Conservation (phyloP, 2,329 filamentous ascomycete genomes). For the Parastagonospora nodorum region DNA sequence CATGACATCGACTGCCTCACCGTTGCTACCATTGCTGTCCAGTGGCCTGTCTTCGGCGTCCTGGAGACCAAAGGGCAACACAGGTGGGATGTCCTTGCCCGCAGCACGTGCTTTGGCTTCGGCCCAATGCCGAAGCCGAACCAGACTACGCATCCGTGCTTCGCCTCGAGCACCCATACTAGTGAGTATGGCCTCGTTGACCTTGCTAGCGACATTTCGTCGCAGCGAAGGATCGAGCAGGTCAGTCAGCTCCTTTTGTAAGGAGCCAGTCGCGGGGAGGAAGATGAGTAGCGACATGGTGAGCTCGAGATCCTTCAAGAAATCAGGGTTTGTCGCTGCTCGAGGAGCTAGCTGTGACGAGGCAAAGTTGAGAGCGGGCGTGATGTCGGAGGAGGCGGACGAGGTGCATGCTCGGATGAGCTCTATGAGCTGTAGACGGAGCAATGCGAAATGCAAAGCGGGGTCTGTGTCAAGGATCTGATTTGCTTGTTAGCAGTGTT, state of each 20-base stretch:
- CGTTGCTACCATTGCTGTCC: slow-evolving; percentile 38
- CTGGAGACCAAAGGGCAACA: slow-evolving; percentile 51
- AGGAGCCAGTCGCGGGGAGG: slow-evolving; percentile 67
- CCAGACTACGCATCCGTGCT: slow-evolving; percentile 79
- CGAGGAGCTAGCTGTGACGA: slow-evolving; percentile 84
- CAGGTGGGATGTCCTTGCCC: slow-evolving; percentile 48
- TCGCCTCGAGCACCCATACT: slow-evolving; percentile 75
- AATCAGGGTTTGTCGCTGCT: slow-evolving; percentile 79
- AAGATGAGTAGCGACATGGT: slow-evolving; percentile 95
- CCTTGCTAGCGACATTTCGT: slow-evolving; percentile 79
- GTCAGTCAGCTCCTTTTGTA: slow-evolving; percentile 75
- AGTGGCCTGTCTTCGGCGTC: slow-evolving; percentile 32
- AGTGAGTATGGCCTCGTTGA: slow-evolving; percentile 86
- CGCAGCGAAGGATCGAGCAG: slow-evolving; percentile 81
- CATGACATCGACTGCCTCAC: slow-evolving; percentile 45
- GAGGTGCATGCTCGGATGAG: slow-evolving; percentile 79
- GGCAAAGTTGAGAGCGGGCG: slow-evolving; percentile 82
- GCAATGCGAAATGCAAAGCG: slow-evolving; percentile 82
- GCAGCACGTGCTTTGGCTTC: slow-evolving; percentile 65
- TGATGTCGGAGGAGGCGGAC: slow-evolving; percentile 72
- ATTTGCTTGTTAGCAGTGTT: slow-evolving; percentile 27
- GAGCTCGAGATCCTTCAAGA: slow-evolving; percentile 83
- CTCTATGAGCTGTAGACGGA: slow-evolving; percentile 91
- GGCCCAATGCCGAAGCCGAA: slow-evolving; percentile 83
- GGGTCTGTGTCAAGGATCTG: slow-evolving; percentile 88